Evolutionary conservation across 495 filamentous ascomycete species (phyloP).

Genomic region (Daldinia loculata): DNA sequence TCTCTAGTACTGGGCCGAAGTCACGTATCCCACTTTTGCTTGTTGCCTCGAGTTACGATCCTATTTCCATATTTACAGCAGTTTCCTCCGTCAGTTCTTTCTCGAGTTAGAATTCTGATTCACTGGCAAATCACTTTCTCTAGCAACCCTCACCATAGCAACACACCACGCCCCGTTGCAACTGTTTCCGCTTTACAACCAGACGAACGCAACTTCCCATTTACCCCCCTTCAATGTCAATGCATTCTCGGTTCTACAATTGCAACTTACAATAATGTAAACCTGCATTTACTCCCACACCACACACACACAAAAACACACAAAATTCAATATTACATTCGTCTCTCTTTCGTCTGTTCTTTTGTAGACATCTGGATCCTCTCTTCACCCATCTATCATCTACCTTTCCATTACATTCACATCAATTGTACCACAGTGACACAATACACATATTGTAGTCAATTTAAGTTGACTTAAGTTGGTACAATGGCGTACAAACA

Average conservation of each 20-base stretch:
- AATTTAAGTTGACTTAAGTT: background rate
- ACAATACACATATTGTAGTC: background rate
- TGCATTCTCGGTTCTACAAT: background rate
- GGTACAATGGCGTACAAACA: slow-evolving; percentile 47
- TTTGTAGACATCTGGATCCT: background rate
- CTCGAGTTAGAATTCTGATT: background rate
- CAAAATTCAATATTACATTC: background rate
- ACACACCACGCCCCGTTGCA: background rate
- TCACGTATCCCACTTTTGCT: background rate
- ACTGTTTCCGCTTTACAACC: background rate
- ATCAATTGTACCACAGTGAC: background rate
- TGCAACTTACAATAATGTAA: background rate
- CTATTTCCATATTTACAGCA: background rate
- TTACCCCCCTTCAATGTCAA: background rate
- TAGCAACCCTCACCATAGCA: background rate
- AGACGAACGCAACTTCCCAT: background rate
- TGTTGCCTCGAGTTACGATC: background rate
- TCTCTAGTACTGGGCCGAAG: background rate
- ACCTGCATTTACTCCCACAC: background rate
- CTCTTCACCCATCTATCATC: background rate
- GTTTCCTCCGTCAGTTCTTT: background rate
- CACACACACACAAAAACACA: background rate
- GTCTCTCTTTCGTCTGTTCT: background rate
- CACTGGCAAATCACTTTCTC: background rate
- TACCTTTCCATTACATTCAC: background rate